Base-by-base conservation (phyloP, 495 filamentous ascomycete species). In the Penicillium turbatum region DNA sequence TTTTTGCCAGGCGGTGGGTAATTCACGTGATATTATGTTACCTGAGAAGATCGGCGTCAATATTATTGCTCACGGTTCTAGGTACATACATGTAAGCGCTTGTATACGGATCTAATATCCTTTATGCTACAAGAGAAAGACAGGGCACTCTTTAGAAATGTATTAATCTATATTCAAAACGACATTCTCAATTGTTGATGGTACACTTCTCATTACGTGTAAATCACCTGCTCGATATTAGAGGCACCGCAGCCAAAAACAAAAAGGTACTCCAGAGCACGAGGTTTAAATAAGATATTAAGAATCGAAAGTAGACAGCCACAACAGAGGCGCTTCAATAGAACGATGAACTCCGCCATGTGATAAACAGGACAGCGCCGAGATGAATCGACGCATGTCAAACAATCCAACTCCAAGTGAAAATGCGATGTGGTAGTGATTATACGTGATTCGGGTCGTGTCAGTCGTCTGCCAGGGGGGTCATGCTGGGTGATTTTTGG, bases 401-500 rank as follows among this genome's bases (percentile, higher is more conserved):
- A 49, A 56, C 39, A 19, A 51, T 44, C 29, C 21, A 60, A 67
- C 64, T 53, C 64, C 64, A 54, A 38, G 42, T 34, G 50, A 48
- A 53, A 53, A 66, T 60, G 59, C 64, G 36, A 64, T 60, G 64
- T 51, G 44, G 41, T 38, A 48, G 38, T 15, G 24, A 48, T 50
- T 26, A 58, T 50, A 47, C 53, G 53, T 60, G 49, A 62, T 57
- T 60, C 54, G 27, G 55, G 39, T 54, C 56, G 48, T 64, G 55
- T 74, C 63, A 77, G 41, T 75, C 74, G 51, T 74, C 70, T 39
- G 63, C 60, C 26, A 72, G 56, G 6, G 72, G 71, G 34, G 67
- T 69, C 67, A 72, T 67, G 54, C 55, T 68, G 7, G 74, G 74
- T 15, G 74, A 77, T 48, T 69, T 73, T 39, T 67, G 66, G 39